phyloP scores from a whole-genome alignment of 75 land plant species.

The Selaginella moellendorffii region DNA sequence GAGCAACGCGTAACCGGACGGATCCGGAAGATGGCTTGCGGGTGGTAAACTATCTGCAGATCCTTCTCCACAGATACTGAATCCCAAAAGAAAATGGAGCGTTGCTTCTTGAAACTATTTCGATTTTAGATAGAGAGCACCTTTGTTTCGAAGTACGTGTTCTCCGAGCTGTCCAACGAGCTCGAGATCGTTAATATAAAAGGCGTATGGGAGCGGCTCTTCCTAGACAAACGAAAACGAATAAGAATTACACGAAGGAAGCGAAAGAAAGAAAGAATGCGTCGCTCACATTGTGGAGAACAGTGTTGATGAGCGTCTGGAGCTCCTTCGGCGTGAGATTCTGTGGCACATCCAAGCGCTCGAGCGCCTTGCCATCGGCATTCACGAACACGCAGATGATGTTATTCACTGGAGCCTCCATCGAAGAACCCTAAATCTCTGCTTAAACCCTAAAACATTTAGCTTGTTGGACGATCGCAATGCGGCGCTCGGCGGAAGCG shows the following conservation, averaged over 20 bases:
- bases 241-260: not conserved
- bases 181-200: conserved; percentile 84
- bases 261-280: not conserved
- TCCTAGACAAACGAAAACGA: conserved; percentile 37
- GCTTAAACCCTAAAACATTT: too few relatives aligned
- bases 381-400: conserved; percentile 38
- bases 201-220: conserved; percentile 87
- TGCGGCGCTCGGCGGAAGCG: too few relatives aligned
- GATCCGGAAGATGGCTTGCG: conserved; percentile 75
- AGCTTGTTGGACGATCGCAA: too few relatives aligned
- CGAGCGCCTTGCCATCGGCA: conserved; percentile 68
- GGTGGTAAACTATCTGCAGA: conserved; percentile 59
- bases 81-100: not conserved
- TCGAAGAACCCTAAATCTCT: not conserved
- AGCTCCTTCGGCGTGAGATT: conserved; percentile 67
- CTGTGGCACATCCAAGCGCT: conserved; percentile 64
- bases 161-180: conserved; percentile 55
- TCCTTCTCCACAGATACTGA: conserved; percentile 87
- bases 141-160: conserved; percentile 74
- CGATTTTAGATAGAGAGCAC: too few relatives aligned
- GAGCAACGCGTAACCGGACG: conserved; percentile 81
- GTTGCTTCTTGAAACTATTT: not conserved
- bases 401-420: conserved; percentile 19
- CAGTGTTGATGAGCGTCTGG: conserved; percentile 49
- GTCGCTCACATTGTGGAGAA: conserved; percentile 54